Percentiles rank a stretch among this genome's conserved stretches.
phyloP scores from a whole-genome alignment of 306 rosid species.

The Prunus mume region DNA sequence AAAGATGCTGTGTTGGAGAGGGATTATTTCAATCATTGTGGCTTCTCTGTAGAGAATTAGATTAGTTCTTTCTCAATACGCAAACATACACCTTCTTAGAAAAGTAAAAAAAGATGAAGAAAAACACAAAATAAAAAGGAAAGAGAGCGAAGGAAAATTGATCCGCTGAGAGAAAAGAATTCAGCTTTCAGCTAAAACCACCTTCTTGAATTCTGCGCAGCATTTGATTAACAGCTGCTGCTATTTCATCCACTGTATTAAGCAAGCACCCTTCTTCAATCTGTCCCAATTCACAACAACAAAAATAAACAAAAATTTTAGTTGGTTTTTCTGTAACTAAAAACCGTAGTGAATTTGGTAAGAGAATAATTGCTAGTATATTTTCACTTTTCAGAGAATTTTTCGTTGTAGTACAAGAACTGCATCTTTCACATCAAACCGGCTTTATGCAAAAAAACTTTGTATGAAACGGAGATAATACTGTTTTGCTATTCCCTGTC shows the following conservation, averaged over 20 bases:
- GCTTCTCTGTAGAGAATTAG: not conserved
- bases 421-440: too few relatives aligned
- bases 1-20: not conserved
- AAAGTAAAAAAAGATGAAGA: not conserved
- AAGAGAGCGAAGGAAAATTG: not conserved
- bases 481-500: accelerated
- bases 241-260: conserved; percentile 85
- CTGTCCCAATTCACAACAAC: conserved; percentile 36
- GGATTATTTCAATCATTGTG: conserved; percentile 5
- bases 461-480: too few relatives aligned
- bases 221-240: conserved; percentile 77
- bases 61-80: not conserved
- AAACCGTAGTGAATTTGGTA: not conserved
- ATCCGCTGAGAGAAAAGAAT: not conserved
- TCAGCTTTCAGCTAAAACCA: conserved; percentile 38
- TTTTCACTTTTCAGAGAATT: not conserved
- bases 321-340: not conserved
- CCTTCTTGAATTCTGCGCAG: conserved; percentile 50
- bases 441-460: too few relatives aligned
- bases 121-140: not conserved
- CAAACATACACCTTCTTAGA: conserved; percentile 11
- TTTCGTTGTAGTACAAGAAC: too few relatives aligned
- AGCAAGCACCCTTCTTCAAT: conserved; percentile 73
- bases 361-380: not conserved
- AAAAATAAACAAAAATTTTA: not conserved